phyloP scores from a whole-genome alignment of 75 land plant genomes.

The Picea glauca region DNA sequence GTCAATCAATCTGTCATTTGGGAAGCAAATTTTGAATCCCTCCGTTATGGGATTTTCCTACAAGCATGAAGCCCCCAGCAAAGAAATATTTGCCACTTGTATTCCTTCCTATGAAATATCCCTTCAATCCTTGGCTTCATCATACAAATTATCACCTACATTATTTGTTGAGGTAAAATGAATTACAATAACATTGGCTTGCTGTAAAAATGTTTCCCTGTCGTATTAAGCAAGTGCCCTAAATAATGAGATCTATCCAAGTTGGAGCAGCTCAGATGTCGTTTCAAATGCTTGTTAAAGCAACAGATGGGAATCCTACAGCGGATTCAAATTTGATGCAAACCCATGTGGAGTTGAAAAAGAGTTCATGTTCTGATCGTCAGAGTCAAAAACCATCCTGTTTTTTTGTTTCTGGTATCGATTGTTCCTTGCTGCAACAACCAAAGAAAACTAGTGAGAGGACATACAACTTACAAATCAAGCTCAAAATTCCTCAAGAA shows the following conservation, averaged over 20 bases:
- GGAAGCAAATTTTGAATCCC: neutral
- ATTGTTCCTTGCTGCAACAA: slow-evolving; percentile 51
- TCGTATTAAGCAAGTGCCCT: neutral
- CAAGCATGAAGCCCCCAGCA: neutral
- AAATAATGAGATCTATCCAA: neutral
- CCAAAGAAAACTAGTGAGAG: neutral
- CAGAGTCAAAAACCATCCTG: slow-evolving; percentile 56
- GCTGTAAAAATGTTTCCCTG: neutral
- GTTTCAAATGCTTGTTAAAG: neutral
- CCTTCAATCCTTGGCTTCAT: neutral
- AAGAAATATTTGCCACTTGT: neutral
- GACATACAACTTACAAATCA: neutral
- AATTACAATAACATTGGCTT: neutral
- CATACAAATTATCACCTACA: slow-evolving; percentile 4
- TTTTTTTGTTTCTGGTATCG: slow-evolving; percentile 62
- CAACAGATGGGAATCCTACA: slow-evolving; percentile 8
- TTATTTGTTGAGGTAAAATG: slow-evolving; percentile 6
- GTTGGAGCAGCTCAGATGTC: neutral
- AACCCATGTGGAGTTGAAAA: slow-evolving; percentile 19
- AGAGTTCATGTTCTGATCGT: slow-evolving; percentile 41
- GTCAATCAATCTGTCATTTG: too few relatives aligned
- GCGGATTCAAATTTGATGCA: slow-evolving; percentile 25
- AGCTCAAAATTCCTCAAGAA: neutral
- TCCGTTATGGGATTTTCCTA: neutral
- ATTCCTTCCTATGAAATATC: neutral